phyloP scores from a whole-genome alignment of 2,329 filamentous ascomycete species.

The Paraphoma sp. region DNA sequence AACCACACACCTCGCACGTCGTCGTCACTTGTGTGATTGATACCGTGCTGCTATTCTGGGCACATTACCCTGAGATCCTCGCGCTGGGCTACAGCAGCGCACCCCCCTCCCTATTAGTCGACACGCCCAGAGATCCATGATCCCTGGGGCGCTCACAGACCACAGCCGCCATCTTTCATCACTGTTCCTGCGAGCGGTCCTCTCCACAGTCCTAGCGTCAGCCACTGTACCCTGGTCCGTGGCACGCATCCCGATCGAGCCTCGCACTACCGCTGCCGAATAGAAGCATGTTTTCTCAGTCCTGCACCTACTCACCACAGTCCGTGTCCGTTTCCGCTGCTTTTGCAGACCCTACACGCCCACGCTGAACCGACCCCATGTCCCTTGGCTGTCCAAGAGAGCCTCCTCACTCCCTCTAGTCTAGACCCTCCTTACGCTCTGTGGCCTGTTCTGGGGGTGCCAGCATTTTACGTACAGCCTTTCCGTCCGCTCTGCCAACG shows the following conservation, averaged over 20 bases:
- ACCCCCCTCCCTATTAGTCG: conserved; percentile 27
- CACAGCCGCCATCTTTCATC: conserved; percentile 36
- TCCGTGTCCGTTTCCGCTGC: conserved; percentile 33
- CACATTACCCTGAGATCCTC: conserved; percentile 16
- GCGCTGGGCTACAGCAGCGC: conserved; percentile 21
- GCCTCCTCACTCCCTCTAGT: conserved; percentile 28
- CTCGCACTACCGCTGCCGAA: conserved; percentile 36
- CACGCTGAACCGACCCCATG: conserved; percentile 32
- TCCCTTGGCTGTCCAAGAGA: conserved; percentile 23
- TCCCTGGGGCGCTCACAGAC: conserved; percentile 34
- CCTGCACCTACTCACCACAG: conserved; percentile 27
- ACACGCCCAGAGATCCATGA: conserved; percentile 20
- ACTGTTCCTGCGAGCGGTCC: conserved; percentile 33
- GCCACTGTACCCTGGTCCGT: conserved; percentile 30
- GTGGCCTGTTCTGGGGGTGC: conserved; percentile 31
- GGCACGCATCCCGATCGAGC: conserved; percentile 30
- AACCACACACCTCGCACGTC: conserved; percentile 7
- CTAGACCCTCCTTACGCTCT: conserved; percentile 28
- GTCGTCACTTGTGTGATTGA: not conserved
- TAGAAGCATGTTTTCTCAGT: conserved; percentile 38
- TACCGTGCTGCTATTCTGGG: conserved; percentile 16
- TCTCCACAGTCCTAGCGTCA: conserved; percentile 38
- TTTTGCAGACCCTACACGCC: conserved; percentile 35
- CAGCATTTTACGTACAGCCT: conserved; percentile 39
- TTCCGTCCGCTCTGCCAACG: conserved; percentile 29